These are phyloP conservation scores for Clonostachys rosea DNA, from an alignment of 2,329 filamentous ascomycete species.

Conservation along the genomic window DNA sequence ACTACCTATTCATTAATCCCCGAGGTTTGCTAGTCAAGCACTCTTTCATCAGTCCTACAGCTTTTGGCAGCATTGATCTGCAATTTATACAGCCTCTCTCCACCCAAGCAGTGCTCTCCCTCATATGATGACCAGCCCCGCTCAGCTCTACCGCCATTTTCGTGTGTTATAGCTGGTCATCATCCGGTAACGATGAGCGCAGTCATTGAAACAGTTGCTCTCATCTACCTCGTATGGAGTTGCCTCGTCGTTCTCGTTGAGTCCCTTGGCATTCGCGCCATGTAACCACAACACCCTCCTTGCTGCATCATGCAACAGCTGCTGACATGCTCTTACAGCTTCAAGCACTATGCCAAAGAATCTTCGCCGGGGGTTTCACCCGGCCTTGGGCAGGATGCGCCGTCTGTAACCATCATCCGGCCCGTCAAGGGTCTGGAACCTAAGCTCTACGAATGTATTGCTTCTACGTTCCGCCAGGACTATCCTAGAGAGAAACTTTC, in stretches of 20 bases:
- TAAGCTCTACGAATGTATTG: conserved; percentile 86
- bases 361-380: conserved; percentile 47
- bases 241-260: conserved; percentile 48
- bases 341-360: conserved; percentile 45
- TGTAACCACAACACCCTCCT: conserved; percentile 31
- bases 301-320: not conserved
- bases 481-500: conserved; percentile 76
- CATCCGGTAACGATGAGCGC: not conserved
- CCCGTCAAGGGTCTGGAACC: conserved; percentile 92
- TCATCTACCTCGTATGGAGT: conserved; percentile 48
- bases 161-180: no score
- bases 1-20: no score
- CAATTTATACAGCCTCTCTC: no score
- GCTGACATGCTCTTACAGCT: conserved; percentile 26
- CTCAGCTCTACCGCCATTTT: no score
- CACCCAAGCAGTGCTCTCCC: no score
- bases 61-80: no score
- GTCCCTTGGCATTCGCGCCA: conserved; percentile 47
- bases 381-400: conserved; percentile 48
- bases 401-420: conserved; percentile 84
- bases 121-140: no score
- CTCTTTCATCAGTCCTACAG: no score
- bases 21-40: no score
- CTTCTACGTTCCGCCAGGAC: conserved; percentile 75
- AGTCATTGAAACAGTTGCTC: conserved; percentile 32